Conservation (phyloP, 176 grass and related monocot genomes). For the Thinopyrum elongatum region DNA sequence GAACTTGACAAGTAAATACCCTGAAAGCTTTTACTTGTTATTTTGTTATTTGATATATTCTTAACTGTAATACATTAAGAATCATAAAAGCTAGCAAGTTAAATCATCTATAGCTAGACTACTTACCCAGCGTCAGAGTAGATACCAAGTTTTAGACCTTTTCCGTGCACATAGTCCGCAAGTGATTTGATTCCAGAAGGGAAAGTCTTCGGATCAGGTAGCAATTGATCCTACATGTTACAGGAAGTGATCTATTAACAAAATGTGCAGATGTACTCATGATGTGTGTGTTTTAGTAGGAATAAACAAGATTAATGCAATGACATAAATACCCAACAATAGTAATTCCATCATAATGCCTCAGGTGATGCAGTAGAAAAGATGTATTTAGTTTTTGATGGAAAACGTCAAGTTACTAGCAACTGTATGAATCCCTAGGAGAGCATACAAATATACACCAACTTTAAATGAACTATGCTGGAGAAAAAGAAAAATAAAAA, state of each 20-base stretch:
- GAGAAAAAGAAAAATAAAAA: background rate
- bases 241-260: background rate
- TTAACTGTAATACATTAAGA: conserved; percentile 4
- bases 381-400: background rate
- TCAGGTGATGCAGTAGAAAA: background rate
- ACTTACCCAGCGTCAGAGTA: conserved; percentile 96
- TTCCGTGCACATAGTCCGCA: conserved; percentile 88
- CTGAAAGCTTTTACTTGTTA: conserved; percentile 55
- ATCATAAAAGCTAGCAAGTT: conserved; percentile 4
- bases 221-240: conserved; percentile 62
- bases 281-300: background rate
- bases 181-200: conserved; percentile 89
- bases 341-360: background rate
- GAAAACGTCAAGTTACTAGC: background rate
- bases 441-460: background rate
- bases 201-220: conserved; percentile 87
- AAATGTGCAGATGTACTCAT: background rate
- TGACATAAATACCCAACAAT: background rate
- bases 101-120: background rate
- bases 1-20: conserved; percentile 86
- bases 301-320: background rate
- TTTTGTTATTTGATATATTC: conserved; percentile 14
- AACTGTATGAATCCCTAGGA: background rate
- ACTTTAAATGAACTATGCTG: background rate
- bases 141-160: conserved; percentile 89